A percentile compares a stretch with the other conserved stretches of the same genome.
These are phyloP conservation scores for Zygosaccharomyces sapae DNA, from an alignment of 1,139 yeast genomes.

Conservation along the genomic window DNA sequence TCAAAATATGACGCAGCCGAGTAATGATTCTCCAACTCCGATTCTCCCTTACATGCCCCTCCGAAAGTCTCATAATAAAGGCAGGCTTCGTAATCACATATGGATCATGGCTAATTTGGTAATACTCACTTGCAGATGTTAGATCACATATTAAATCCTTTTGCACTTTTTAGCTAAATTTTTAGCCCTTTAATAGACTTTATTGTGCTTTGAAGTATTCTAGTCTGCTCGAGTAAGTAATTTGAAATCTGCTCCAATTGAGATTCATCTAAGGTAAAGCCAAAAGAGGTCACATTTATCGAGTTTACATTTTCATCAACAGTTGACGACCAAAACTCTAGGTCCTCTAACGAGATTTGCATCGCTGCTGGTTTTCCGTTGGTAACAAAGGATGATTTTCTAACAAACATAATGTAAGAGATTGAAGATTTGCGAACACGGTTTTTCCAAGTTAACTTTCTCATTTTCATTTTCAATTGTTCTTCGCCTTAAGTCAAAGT, in stretches of 20 bases:
- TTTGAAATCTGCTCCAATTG: conserved; percentile 42
- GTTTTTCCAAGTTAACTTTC: conserved; percentile 18
- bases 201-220: conserved; percentile 29
- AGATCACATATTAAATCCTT: conserved; percentile 40
- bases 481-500: conserved; percentile 24
- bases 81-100: conserved; percentile 88
- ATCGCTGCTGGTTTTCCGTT: conserved; percentile 25
- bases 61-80: conserved; percentile 64
- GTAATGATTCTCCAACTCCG: conserved; percentile 87
- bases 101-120: conserved; percentile 73
- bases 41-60: conserved; percentile 69
- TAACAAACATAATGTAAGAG: conserved; percentile 23
- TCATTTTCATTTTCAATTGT: conserved; percentile 20
- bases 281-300: conserved; percentile 37
- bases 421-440: conserved; percentile 18
- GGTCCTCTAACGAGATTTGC: conserved; percentile 30
- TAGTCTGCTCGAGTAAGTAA: conserved; percentile 31
- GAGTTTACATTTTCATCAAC: conserved; percentile 37
- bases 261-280: conserved; percentile 37
- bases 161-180: too few species aligned
- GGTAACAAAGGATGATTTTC: conserved; percentile 10
- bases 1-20: conserved; percentile 67
- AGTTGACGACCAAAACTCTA: conserved; percentile 44
- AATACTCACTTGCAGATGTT: conserved; percentile 58
- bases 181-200: conserved; percentile 16